Base-by-base conservation (phyloP, 768 basidiomycete species). In the Multifurca ochricompacta region DNA sequence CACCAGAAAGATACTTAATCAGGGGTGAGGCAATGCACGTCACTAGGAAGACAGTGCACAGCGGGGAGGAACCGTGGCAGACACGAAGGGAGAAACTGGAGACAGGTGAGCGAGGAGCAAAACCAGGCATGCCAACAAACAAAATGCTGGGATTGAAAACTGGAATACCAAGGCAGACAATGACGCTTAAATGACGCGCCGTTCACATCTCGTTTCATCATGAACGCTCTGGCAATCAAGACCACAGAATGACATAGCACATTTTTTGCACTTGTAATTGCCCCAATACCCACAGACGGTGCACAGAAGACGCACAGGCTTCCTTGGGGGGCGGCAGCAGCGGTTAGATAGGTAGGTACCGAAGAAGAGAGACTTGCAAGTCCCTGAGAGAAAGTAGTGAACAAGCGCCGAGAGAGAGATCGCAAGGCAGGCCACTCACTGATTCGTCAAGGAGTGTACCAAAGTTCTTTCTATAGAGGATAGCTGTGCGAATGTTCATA, bases 231-330 rank as follows among this genome's bases (percentile, higher is more conserved):
- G 79, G 63, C 91, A 93, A 51, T 80, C 81, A 37, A 74, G 69
- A 66, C 84, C 83, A 59, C 91, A 92, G 60, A 83, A 91, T 2
- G 82, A 73, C 74, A 89, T 74, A 0, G 81, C 80, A 68, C 91
- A 92, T 61, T 78, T 79, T 56, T 77, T 78, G 70, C 91, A 93
- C 51, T 78, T 83, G 65, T 93, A 92, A 4, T 73, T 73, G 6
- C 87, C 89, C 78, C 80, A 86, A 67, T 87, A 91, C 3, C 91
- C 88, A 61, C 91, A 92, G 23, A 91, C 85, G n/a, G 87, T 81
- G 64, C 91, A 93, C 13, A 92, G 64, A 59, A 80, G 70, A 37
- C 87, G 81, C 7, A 83, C 77, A 6, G 90, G 87, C 53, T 83
- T 78, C 1, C 66, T 67, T 0, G 87, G 71, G 1, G 80, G 74